Percentiles rank a stretch among this genome's conserved stretches.
Conservation (phyloP, 139 green algal species). For the Gonium pectorale region DNA sequence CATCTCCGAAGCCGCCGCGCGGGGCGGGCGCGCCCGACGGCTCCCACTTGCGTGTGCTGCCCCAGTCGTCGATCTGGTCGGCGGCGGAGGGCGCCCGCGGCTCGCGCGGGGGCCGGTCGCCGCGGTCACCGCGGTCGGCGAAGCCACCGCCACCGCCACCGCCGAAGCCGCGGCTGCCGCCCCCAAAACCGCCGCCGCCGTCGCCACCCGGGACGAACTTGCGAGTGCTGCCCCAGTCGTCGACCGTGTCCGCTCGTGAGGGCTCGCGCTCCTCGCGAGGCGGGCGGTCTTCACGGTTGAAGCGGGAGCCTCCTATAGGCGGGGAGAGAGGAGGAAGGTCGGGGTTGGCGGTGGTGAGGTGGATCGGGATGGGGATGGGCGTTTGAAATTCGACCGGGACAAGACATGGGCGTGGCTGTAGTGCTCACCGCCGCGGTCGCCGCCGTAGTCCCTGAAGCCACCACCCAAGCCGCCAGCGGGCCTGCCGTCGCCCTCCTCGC, state of each 20-base stretch:
- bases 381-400: not conserved
- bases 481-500: conserved; percentile 62
- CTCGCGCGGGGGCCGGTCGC: conserved; percentile 45
- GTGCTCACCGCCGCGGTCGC: conserved; percentile 53
- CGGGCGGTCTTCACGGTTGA: conserved; percentile 13
- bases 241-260: conserved; percentile 80
- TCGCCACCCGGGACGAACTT: conserved; percentile 74
- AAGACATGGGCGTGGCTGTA: too few relatives aligned
- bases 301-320: conserved; percentile 10
- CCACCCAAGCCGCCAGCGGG: conserved; percentile 66
- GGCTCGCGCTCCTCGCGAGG: conserved; percentile 55
- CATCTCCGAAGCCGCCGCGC: conserved; percentile 29
- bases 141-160: conserved; percentile 32
- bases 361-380: not conserved
- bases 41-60: conserved; percentile 69
- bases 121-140: conserved; percentile 10
- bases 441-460: conserved; percentile 82
- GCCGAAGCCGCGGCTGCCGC: conserved; percentile 30
- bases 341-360: too few relatives aligned
- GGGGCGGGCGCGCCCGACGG: conserved; percentile 42
- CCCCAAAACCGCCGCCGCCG: conserved; percentile 45
- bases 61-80: conserved; percentile 83
- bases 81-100: conserved; percentile 67
- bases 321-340: too few relatives aligned
- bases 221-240: conserved; percentile 82